These are phyloP conservation scores for Collybia mongolica DNA, from an alignment of 768 basidiomycete genomes.

Conservation along the genomic window DNA sequence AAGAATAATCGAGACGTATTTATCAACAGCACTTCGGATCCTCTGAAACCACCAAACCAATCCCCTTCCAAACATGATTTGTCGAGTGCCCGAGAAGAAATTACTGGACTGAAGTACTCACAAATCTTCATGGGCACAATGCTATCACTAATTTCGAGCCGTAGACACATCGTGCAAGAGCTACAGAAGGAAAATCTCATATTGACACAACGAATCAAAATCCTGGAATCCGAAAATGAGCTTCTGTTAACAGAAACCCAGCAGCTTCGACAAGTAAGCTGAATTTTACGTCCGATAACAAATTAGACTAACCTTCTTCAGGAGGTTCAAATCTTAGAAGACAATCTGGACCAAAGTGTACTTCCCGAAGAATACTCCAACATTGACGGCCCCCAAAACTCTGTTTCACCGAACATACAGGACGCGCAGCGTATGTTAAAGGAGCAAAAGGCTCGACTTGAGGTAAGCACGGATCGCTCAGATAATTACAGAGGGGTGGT, in stretches of 20 bases:
- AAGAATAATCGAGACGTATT: slow-evolving; percentile 57
- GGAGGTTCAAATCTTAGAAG: slow-evolving; percentile 78
- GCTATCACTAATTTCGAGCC: not conserved
- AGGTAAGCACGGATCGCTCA: slow-evolving; percentile 33
- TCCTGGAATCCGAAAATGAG: slow-evolving; percentile 78
- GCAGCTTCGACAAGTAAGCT: slow-evolving; percentile 67
- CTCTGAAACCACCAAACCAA: slow-evolving; percentile 14
- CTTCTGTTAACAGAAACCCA: slow-evolving; percentile 63
- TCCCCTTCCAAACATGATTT: slow-evolving; percentile 52
- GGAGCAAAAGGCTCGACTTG: slow-evolving; percentile 51
- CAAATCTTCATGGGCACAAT: slow-evolving; percentile 9
- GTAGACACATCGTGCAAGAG: slow-evolving; percentile 84
- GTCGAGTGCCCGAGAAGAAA: slow-evolving; percentile 57
- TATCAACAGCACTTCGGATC: slow-evolving; percentile 36
- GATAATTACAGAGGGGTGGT: no score
- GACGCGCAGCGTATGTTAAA: slow-evolving; percentile 40
- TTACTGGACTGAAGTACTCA: slow-evolving; percentile 76
- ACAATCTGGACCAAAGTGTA: slow-evolving; percentile 65
- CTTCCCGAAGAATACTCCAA: slow-evolving; percentile 44
- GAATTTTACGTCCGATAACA: not conserved
- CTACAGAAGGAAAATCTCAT: slow-evolving; percentile 78
- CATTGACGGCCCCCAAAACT: slow-evolving; percentile 9
- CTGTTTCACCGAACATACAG: slow-evolving; percentile 20
- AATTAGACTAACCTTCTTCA: slow-evolving; percentile 27
- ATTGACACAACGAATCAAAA: slow-evolving; percentile 59